Percentiles rank a stretch among this genome's conserved stretches.
phyloP scores from a whole-genome alignment of 495 filamentous ascomycete genomes.

The Saxophila tyrrhenica region DNA sequence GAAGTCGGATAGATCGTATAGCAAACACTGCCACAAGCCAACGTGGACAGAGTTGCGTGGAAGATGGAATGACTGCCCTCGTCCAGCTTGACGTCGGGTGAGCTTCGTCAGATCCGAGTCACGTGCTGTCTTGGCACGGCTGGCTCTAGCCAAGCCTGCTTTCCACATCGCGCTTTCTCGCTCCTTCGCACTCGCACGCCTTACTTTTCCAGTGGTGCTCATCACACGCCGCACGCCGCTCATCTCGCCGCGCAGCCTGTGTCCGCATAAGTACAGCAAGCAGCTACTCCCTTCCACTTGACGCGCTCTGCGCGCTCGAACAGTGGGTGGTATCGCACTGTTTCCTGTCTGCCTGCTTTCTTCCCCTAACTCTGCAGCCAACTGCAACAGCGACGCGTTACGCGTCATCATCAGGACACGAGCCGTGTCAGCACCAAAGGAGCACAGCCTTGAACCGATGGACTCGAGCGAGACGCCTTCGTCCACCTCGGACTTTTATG shows the following conservation, averaged over 20 bases:
- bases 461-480: not conserved
- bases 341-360: not conserved
- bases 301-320: not conserved
- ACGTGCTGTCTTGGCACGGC: too few relatives aligned
- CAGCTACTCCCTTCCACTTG: not conserved
- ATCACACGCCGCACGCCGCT: not conserved
- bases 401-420: not conserved
- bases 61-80: too few relatives aligned
- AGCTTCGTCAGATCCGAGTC: too few relatives aligned
- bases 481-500: not conserved
- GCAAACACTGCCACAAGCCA: not conserved
- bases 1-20: not conserved
- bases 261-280: not conserved
- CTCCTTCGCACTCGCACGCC: conserved; percentile 1
- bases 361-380: not conserved
- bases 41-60: too few relatives aligned
- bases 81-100: too few relatives aligned
- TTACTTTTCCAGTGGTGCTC: conserved; percentile 1
- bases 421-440: not conserved
- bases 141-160: not conserved
- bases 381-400: not conserved
- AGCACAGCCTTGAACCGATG: too few relatives aligned
- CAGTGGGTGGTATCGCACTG: not conserved
- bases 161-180: not conserved
- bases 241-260: not conserved